These are phyloP conservation scores for Ustilago curta DNA, from an alignment of 1,284 basidiomycete species.

Conservation along the genomic window DNA sequence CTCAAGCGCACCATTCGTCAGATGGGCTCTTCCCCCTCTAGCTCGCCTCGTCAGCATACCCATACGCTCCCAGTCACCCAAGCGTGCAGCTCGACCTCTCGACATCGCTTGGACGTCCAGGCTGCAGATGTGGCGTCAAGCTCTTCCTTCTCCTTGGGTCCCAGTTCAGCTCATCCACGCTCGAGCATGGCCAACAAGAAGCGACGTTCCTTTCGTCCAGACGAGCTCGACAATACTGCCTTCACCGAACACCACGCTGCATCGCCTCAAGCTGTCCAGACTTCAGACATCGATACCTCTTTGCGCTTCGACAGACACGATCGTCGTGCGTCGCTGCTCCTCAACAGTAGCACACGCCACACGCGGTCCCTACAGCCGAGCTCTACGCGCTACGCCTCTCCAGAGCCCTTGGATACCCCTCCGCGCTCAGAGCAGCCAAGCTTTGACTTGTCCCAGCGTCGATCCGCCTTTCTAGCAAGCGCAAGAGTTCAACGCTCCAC, in stretches of 20 bases:
- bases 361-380: background rate
- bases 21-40: constrained; percentile 32
- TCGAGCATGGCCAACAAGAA: constrained; percentile 23
- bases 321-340: constrained; percentile 29
- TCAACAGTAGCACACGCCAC: constrained; percentile 38
- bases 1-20: constrained; percentile 34
- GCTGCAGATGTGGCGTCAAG: background rate
- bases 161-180: background rate
- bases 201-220: constrained; percentile 15
- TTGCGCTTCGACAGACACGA: background rate
- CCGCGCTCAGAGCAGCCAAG: background rate
- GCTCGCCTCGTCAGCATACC: constrained; percentile 21
- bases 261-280: background rate
- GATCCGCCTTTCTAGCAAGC: constrained; percentile 7
- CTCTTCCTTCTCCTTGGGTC: background rate
- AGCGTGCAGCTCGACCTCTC: constrained; percentile 3
- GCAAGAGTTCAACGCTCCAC: constrained; percentile 17
- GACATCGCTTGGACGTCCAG: background rate
- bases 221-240: background rate
- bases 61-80: background rate
- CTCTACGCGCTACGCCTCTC: constrained; percentile 13
- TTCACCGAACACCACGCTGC: background rate
- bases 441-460: constrained; percentile 8
- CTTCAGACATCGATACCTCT: background rate
- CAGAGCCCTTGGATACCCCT: constrained; percentile 12